These are phyloP conservation scores for Suillus sp. DNA, from an alignment of 768 basidiomycete species.

Conservation along the genomic window DNA sequence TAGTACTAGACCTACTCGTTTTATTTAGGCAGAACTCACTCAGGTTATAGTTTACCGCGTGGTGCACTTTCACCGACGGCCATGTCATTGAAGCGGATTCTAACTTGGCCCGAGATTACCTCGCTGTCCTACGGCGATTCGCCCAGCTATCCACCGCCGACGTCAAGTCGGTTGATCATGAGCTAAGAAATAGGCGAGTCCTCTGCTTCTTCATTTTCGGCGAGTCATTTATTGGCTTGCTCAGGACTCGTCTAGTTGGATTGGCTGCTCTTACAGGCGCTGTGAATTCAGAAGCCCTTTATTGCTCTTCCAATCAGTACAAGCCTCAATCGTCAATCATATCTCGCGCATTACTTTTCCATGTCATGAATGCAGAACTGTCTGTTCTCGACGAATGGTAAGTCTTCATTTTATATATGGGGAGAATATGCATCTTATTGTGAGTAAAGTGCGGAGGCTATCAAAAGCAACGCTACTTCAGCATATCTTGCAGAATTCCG, in stretches of 20 bases:
- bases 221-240: constrained; percentile 1
- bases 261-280: constrained; percentile 81
- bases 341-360: constrained; percentile 68
- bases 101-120: constrained; percentile 66
- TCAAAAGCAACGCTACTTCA: constrained; percentile 72
- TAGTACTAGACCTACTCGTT: constrained; percentile 33
- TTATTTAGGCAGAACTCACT: not conserved
- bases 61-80: constrained; percentile 91
- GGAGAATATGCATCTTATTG: not conserved
- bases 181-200: constrained; percentile 71
- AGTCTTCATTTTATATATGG: not conserved
- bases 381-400: constrained; percentile 69
- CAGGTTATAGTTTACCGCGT: constrained; percentile 75
- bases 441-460: constrained; percentile 50
- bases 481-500: constrained; percentile 86
- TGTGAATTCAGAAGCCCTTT: constrained; percentile 82
- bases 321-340: constrained; percentile 69
- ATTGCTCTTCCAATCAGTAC: constrained; percentile 72
- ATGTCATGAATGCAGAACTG: constrained; percentile 64
- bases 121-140: constrained; percentile 67
- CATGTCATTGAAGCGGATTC: constrained; percentile 80
- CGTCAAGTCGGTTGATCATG: constrained; percentile 56
- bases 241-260: constrained; percentile 82
- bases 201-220: not conserved
- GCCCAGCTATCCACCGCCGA: constrained; percentile 56